These are phyloP conservation scores for Solanum pinnatisectum DNA, from an alignment of 257 asterid species.

Conservation along the genomic window DNA sequence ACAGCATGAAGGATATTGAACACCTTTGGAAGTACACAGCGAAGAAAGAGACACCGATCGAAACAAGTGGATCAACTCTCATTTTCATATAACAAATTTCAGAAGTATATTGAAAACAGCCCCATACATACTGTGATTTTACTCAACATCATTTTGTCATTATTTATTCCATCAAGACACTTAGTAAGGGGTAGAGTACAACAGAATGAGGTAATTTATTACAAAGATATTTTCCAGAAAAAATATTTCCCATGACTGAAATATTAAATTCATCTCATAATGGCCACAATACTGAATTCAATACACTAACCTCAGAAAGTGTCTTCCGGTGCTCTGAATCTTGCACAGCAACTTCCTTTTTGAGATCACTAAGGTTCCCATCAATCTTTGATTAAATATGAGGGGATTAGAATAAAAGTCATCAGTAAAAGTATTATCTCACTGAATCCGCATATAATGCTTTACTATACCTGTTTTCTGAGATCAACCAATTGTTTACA, in stretches of 20 bases:
- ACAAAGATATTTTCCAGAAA: background rate
- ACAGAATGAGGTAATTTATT: background rate
- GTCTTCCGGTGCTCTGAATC: slow-evolving; percentile 92
- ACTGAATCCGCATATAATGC: background rate
- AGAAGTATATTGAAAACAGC: background rate
- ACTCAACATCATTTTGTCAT: background rate
- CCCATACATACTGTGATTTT: background rate
- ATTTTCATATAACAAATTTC: background rate
- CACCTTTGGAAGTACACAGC: background rate
- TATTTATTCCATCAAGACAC: background rate
- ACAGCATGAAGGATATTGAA: background rate
- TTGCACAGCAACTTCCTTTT: slow-evolving; percentile 73
- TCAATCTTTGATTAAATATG: slow-evolving; percentile 50
- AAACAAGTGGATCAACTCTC: background rate
- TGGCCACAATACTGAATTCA: background rate
- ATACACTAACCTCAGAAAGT: slow-evolving; percentile 67
- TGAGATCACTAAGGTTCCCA: slow-evolving; percentile 70
- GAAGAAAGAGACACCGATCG: background rate
- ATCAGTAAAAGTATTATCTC: background rate
- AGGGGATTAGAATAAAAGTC: slow-evolving; percentile 12
- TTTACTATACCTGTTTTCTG: slow-evolving; percentile 54
- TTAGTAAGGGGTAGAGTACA: background rate
- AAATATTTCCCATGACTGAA: background rate
- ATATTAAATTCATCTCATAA: background rate
- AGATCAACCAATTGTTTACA: slow-evolving; percentile 79